Evolutionary conservation across 129 eudicot genomes (phyloP), one percentile per base, ranked within the genome.

Genomic region (Logfia minima): DNA sequence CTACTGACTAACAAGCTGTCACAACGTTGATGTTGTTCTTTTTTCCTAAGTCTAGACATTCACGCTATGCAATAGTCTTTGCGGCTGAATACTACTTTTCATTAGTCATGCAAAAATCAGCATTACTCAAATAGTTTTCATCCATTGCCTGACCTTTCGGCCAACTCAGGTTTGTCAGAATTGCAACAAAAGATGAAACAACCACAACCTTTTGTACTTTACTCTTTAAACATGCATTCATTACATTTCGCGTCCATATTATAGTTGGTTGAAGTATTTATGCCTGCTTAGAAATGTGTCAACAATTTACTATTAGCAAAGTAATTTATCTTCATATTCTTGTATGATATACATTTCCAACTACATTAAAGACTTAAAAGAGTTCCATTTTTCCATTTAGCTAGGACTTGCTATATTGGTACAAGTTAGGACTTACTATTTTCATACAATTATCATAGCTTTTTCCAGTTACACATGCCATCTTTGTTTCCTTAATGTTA

Each of bases 51-150:
- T 58, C 81, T 68, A 74, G 55, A 28, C 85, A 85, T 34, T 81
- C 85, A 29, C 37, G 74, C 67, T 81, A 81, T 2, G 88, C 75
- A 37, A 61, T 21, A 32, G 82, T 55, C 80, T 84, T 84, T 70
- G 79, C 37, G 17, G 63, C 68, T 68, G 66, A 24, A 76, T 5
- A 84, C 87, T 53, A 80, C 68, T 71, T 37, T 69, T 71, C 66
- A 4, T 86, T 83, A 3, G 87, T 83, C 39, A 19, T 76, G 88
- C 97, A 92, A 76, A 84, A 86, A 45, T 89, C 88, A 37, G 86
- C 83, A 55, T 92, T 92, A 61, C 92, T 92, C 97, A 96, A 92
- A 22, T 86, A 92, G 4, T 72, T 68, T 80, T 92, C 96, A 59
- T 89, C 96, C 21, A 89, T 29, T 32, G 75, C 81, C 61, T 72